phyloP scores from a whole-genome alignment of 352 stramenopile species.

The Globisporangium orthogonon region DNA sequence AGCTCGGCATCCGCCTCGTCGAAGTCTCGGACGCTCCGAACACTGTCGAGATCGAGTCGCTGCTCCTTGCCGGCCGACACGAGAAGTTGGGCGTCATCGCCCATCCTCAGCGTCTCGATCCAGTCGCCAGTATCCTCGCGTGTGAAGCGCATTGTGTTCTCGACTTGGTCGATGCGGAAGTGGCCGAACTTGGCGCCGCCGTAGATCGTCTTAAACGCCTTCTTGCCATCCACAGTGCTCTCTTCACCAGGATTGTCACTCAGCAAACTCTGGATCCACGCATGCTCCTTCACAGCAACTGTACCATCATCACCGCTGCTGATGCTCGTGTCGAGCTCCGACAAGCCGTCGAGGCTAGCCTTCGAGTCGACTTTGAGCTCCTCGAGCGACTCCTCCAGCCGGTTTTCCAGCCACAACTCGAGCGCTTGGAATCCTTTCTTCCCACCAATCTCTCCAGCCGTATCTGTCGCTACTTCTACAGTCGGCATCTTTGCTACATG shows the following conservation, averaged over 20 bases:
- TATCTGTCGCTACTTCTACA: slow-evolving; percentile 8
- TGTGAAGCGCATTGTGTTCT: slow-evolving; percentile 48
- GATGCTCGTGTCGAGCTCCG: slow-evolving; percentile 3
- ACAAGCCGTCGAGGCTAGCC: slow-evolving; percentile 5
- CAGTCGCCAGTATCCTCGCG: slow-evolving; percentile 61
- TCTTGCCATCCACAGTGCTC: neutral
- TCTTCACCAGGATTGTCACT: slow-evolving; percentile 6
- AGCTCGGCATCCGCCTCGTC: slow-evolving; percentile 9
- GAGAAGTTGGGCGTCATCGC: slow-evolving; percentile 39
- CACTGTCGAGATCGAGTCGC: slow-evolving; percentile 11
- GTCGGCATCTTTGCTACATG: neutral
- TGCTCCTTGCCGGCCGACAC: slow-evolving; percentile 23
- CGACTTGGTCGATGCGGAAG: slow-evolving; percentile 61
- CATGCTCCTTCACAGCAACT: slow-evolving; percentile 2
- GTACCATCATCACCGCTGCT: neutral
- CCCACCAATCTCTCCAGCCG: neutral
- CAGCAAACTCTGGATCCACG: slow-evolving; percentile 27
- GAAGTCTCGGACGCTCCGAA: neutral
- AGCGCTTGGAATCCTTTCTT: slow-evolving; percentile 10
- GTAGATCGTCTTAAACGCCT: slow-evolving; percentile 33
- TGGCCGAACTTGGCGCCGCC: slow-evolving; percentile 48
- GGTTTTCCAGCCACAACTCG: slow-evolving; percentile 49
- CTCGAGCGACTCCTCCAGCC: slow-evolving; percentile 24
- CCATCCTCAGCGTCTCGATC: slow-evolving; percentile 49
- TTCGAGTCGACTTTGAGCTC: slow-evolving; percentile 7